phyloP scores from a whole-genome alignment of 2,329 filamentous ascomycete species.

The Aspergillus terreus region DNA sequence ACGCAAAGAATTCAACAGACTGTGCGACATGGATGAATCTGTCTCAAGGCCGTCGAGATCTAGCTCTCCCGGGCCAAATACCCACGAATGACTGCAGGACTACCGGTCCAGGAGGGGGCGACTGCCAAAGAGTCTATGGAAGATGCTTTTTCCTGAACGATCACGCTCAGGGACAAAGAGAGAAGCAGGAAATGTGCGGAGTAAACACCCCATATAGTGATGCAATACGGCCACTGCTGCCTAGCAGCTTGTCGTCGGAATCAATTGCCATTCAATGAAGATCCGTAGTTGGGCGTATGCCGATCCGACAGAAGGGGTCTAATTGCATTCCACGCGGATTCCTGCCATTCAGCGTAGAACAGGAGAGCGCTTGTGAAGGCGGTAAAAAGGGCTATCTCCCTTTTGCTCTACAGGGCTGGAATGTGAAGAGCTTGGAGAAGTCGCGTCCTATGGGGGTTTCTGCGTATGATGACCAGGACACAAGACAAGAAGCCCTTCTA shows the following conservation, averaged over 20 bases:
- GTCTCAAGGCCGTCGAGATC: neutral
- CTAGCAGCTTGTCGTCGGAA: neutral
- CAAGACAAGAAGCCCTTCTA: no score
- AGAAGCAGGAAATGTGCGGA: neutral
- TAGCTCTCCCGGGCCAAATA: no score
- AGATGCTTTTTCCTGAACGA: no score
- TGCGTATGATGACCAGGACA: no score
- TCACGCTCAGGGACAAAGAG: neutral
- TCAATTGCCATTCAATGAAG: neutral
- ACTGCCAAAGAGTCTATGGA: no score
- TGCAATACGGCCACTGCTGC: neutral
- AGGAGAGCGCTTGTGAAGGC: neutral
- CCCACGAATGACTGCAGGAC: no score
- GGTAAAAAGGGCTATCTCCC: neutral
- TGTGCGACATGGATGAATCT: neutral
- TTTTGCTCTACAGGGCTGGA: constrained; percentile 8
- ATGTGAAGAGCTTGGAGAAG: neutral
- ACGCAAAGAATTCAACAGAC: no score
- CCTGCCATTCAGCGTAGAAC: neutral
- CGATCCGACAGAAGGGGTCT: constrained; percentile 12
- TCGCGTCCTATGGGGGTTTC: no score
- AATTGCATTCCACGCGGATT: constrained; percentile 20
- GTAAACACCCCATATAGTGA: neutral
- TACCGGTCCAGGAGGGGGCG: no score
- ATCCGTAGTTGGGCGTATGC: neutral